Percentiles rank a stretch among this genome's conserved stretches.
phyloP scores from a whole-genome alignment of 2,329 filamentous ascomycete genomes.

The Exserohilum rostratum region DNA sequence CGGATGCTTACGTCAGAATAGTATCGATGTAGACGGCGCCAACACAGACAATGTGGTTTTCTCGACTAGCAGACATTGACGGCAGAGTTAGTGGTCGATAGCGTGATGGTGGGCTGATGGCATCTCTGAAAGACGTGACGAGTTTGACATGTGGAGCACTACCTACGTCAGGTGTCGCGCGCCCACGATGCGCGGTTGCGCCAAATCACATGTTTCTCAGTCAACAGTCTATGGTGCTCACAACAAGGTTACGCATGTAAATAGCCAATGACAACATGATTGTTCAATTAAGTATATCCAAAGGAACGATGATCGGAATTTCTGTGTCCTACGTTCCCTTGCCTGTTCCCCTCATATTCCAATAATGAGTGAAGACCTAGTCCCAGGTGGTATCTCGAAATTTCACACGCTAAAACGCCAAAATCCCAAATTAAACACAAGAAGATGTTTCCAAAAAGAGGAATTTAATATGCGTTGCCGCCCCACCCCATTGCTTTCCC shows the following conservation, averaged over 20 bases:
- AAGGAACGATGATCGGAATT: not conserved
- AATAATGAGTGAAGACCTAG: constrained; percentile 21
- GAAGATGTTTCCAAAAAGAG: not conserved
- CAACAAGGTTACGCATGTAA: too few relatives aligned
- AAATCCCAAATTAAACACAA: constrained; percentile 2
- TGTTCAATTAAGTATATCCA: not conserved
- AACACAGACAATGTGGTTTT: constrained; percentile 64
- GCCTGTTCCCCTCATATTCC: not conserved
- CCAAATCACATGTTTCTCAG: constrained; percentile 2
- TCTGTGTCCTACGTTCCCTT: not conserved
- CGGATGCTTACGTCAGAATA: constrained; percentile 48
- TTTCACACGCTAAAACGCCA: constrained; percentile 26
- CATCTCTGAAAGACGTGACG: not conserved
- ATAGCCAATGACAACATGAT: too few relatives aligned
- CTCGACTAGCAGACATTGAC: not conserved
- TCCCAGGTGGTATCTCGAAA: constrained; percentile 25
- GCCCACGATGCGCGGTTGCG: not conserved
- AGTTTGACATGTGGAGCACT: constrained; percentile 8
- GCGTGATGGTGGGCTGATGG: not conserved
- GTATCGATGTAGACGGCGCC: constrained; percentile 76
- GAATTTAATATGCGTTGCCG: constrained; percentile 19
- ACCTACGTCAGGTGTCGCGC: constrained; percentile 8
- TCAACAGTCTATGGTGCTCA: not conserved
- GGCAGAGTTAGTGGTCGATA: not conserved
- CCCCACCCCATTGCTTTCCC: constrained; percentile 5